Evolutionary conservation across 164 flowering plant genomes (phyloP), one percentile per base, ranked within the genome.

Genomic region (Annona squamosa): DNA sequence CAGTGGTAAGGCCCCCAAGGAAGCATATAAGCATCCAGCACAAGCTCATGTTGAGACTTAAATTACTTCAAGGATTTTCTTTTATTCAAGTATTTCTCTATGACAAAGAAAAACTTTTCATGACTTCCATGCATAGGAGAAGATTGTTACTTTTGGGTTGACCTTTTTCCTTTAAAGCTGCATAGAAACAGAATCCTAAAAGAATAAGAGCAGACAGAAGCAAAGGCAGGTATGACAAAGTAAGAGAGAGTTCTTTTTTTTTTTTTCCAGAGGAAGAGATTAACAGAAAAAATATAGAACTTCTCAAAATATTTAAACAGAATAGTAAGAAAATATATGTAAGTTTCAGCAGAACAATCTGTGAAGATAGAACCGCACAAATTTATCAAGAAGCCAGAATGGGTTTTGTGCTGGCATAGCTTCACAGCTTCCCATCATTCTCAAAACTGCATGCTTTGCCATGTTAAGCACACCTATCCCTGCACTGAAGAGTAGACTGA

Each of bases 381-480:
- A 87, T 89, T 96, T 93, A 77, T 96, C 99, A 70, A 96, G 78
- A 6, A 93, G 85, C 81, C 84, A 96, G 82, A 93, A 89, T 37
- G 86, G 87, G 73, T 84, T 83, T 64, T 75, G 82, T 59, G 85
- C 78, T 63, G 67, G 76, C 56, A 71, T 41, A 63, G 52, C 61
- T 57, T 80, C 89, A 77, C 64, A 72, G 61, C 75, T 79, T 46
- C 91, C 94, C 46, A 83, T 74, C 88, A 93, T 89, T 82, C 90
- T 88, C 68, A 88, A 72, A 72, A 80, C 93, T 74, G 97, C 94
- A 80, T 90, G 89, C 59, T 82, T 79, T 42, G 97, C 97, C 85
- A 82, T 89, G 64, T 76, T 88, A 72, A 93, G 91, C 73, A 96
- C 99, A 74, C 99, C 99, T 79, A 96, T 91, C 86, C 99, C 99